A percentile compares a stretch with the other conserved stretches of the same genome.
These are phyloP conservation scores for Handroanthus guayacan DNA, from an alignment of 257 asterid genomes.

Conservation along the genomic window DNA sequence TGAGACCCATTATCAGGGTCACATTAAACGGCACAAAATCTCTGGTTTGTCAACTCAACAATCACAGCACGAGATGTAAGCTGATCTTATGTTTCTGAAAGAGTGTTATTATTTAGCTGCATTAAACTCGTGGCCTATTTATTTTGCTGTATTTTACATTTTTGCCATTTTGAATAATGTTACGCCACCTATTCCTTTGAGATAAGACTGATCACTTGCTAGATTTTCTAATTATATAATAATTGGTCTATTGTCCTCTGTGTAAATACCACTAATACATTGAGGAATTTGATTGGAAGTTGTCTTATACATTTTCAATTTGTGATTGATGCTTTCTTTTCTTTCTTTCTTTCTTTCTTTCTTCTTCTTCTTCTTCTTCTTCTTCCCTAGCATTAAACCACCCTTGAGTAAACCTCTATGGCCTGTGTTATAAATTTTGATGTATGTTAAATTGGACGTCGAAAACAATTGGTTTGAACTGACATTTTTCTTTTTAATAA, in stretches of 20 bases:
- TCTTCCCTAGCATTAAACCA: neutral
- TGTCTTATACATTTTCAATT: neutral
- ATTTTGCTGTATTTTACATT: neutral
- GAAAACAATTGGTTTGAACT: neutral
- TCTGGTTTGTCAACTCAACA: conserved; percentile 52
- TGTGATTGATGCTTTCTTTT: neutral
- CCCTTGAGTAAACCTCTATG: neutral
- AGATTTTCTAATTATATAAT: neutral
- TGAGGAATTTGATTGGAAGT: neutral
- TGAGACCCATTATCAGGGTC: conserved; percentile 43
- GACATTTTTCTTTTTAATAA: neutral
- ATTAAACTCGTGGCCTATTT: neutral
- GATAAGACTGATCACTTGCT: neutral
- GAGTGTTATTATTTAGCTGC: neutral
- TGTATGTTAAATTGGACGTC: neutral
- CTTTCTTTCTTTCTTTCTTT: no score
- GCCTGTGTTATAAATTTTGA: neutral
- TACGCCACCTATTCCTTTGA: neutral
- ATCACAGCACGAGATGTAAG: conserved; percentile 53
- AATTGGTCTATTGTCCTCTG: neutral
- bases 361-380: neutral
- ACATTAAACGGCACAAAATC: conserved; percentile 52
- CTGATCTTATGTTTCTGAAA: neutral
- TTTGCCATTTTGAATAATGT: neutral
- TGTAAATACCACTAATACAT: neutral